Evolutionary conservation across 352 stramenopile species (phyloP).

Genomic region (Pythium biforme): DNA sequence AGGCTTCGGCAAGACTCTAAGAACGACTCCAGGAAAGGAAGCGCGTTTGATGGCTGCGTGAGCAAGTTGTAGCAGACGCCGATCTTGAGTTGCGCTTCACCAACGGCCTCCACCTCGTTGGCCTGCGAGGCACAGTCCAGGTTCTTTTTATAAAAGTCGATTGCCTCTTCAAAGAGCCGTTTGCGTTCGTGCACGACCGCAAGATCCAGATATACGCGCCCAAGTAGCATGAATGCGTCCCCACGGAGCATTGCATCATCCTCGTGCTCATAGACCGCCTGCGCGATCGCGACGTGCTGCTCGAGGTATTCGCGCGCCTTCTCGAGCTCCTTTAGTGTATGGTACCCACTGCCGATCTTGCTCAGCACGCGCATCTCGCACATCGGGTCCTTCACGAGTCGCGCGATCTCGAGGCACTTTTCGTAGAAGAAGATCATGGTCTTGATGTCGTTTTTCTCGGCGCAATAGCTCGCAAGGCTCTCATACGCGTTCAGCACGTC

Average conservation of each 20-base stretch:
- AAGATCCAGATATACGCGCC: conserved; percentile 74
- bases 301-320: conserved; percentile 83
- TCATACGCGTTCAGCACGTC: conserved; percentile 87
- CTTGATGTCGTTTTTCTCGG: conserved; percentile 76
- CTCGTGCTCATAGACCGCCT: conserved; percentile 63
- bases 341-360: conserved; percentile 82
- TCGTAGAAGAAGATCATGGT: conserved; percentile 94
- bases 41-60: conserved; percentile 52
- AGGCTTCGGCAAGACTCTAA: conserved; percentile 54
- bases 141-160: conserved; percentile 74
- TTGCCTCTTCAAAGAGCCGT: conserved; percentile 42
- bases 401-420: conserved; percentile 90
- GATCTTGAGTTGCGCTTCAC: conserved; percentile 72
- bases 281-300: conserved; percentile 71
- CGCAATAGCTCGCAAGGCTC: conserved; percentile 68
- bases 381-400: conserved; percentile 81
- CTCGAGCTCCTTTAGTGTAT: conserved; percentile 64
- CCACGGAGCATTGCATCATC: conserved; percentile 54
- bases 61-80: conserved; percentile 74
- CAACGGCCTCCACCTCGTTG: conserved; percentile 53
- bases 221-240: conserved; percentile 65
- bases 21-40: conserved; percentile 85
- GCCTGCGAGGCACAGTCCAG: conserved; percentile 70
- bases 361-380: conserved; percentile 87
- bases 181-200: conserved; percentile 45